Evolutionary conservation across 495 filamentous ascomycete genomes (phyloP), one percentile per base, ranked within the genome.

Genomic region (Margaritispora aquatica): DNA sequence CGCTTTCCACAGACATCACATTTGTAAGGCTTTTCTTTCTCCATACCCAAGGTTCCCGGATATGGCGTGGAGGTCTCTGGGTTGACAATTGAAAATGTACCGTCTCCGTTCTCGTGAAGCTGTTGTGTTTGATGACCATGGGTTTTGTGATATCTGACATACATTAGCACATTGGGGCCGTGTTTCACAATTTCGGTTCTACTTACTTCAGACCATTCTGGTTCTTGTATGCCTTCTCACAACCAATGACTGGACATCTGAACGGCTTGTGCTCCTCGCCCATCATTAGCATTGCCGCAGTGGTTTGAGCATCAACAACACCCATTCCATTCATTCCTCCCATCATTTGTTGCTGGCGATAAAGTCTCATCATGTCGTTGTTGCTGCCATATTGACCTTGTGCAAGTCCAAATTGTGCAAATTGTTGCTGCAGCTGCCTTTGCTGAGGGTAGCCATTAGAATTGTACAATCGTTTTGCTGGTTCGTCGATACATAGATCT

Each of bases 141-240:
- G 23, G 78, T 81, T 68, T 88, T 87, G 75, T 89, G 86, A 68
- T 89, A 89, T 71, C 80, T 83, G 63, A 54, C 44, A n/a, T 47
- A 49, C 29, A 71, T 77, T 73, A 82, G 74, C 38, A 9, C 3
- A 9, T 2, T n/a, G 38, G 2, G 3, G 7, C 38, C 10, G 8
- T 15, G 17, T n/a, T n/a, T 7, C 3, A 17, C 10, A 9, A n/a
- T 8, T 44, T n/a, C 2, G 3, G 38, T 8, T 44, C 54, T 29
- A 74, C 79, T 63, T 88, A 95, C 80, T 97, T 97, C 29, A 99
- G 77, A 29, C 94, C 94, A 66, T 99, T 99, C 67, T 97, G 94
- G 71, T 99, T 99, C 80, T 99, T 99, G 73, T 99, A 99, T 15
- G 94, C 94, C 77, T 99, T 99, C 71, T 99, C 94, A 68, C 94